Conservation (phyloP, 106 monocot species). For the Xerophyta viscosa region DNA sequence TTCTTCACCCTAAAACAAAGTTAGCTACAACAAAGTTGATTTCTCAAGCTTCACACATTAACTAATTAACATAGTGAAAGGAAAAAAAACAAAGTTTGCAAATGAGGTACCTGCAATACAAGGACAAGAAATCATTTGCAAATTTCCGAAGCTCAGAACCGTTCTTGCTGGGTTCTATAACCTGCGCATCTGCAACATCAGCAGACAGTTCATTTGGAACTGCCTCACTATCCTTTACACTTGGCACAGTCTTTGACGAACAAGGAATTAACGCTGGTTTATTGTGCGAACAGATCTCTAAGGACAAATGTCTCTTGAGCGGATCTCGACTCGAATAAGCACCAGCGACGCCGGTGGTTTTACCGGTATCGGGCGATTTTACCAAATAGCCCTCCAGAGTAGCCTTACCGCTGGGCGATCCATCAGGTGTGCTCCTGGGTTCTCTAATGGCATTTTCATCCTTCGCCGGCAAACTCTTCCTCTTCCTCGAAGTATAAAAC, state of each 20-base stretch:
- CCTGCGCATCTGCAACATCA: background rate
- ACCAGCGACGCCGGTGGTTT: background rate
- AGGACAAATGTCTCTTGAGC: conserved; percentile 40
- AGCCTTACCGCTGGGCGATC: conserved; percentile 43
- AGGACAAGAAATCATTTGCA: conserved; percentile 73
- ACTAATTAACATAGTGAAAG: conserved; percentile 1
- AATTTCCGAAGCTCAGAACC: conserved; percentile 61
- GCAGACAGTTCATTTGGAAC: background rate
- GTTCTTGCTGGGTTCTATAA: conserved; percentile 1
- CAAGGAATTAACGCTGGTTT: background rate
- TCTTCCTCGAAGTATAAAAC: conserved; percentile 60
- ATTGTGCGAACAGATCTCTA: conserved; percentile 16
- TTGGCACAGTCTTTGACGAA: background rate
- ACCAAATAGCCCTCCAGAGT: conserved; percentile 39
- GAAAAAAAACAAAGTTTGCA: background rate
- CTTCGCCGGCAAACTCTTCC: conserved; percentile 28
- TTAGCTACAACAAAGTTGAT: too few relatives aligned
- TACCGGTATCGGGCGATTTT: conserved; percentile 26
- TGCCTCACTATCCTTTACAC: background rate
- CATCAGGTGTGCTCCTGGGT: conserved; percentile 6
- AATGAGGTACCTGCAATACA: conserved; percentile 75
- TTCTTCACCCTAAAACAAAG: too few relatives aligned
- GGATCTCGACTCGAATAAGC: background rate
- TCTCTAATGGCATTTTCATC: conserved; percentile 19
- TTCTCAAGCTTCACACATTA: background rate